Evolutionary conservation across 352 stramenopile genomes (phyloP).

Genomic region (Pythium scleroteichum): DNA sequence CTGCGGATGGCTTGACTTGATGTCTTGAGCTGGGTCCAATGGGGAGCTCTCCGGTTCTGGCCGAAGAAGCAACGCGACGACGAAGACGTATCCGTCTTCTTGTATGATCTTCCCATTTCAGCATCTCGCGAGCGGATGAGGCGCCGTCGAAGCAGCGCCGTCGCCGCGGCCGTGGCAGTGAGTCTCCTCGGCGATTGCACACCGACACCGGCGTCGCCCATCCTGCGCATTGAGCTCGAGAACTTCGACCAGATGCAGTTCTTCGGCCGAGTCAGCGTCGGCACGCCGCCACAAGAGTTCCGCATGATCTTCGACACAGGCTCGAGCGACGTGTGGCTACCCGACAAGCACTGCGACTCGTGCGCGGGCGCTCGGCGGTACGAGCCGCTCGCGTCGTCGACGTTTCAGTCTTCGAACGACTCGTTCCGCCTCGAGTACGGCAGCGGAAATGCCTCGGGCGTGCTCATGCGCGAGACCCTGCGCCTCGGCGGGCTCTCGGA

Average conservation of each 20-base stretch:
- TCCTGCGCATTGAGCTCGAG: conserved; percentile 62
- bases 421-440: conserved; percentile 66
- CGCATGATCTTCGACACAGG: conserved; percentile 81
- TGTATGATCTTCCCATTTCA: not conserved
- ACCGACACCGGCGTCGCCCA: conserved; percentile 8
- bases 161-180: not conserved
- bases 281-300: conserved; percentile 62
- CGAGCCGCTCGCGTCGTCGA: conserved; percentile 35
- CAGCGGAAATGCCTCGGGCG: conserved; percentile 53
- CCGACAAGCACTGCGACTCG: conserved; percentile 37
- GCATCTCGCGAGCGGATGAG: not conserved
- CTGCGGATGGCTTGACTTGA: not conserved
- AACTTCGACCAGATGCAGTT: conserved; percentile 83
- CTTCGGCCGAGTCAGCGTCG: conserved; percentile 58
- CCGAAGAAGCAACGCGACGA: not conserved
- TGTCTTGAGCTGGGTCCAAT: not conserved
- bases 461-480: conserved; percentile 51
- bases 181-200: not conserved
- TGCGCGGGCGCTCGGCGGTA: conserved; percentile 47
- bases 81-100: not conserved
- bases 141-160: conserved; percentile 1
- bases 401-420: conserved; percentile 33
- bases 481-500: conserved; percentile 38
- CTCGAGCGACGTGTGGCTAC: conserved; percentile 70
- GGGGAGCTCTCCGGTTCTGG: not conserved